Base-by-base conservation (phyloP, 768 basidiomycete genomes). In the Suillus sp. region DNA sequence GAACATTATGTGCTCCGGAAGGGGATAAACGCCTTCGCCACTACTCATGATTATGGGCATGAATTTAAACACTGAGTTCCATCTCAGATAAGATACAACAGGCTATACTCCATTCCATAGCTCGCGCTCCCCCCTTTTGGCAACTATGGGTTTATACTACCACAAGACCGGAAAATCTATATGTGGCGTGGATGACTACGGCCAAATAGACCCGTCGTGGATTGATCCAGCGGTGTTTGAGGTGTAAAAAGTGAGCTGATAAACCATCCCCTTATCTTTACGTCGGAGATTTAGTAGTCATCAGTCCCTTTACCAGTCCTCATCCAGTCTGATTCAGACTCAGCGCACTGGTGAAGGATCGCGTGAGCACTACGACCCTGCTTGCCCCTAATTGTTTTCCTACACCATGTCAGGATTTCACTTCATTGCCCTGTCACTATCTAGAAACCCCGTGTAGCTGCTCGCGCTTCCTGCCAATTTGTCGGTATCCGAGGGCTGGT, bases 401-500 rank as follows among this genome's bases (percentile, higher is more conserved):
- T 35, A 8, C 34, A 22, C n/a, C 13, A 4, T 50, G 16, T 14
- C 22, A 37, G 3, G 35, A 4, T 25, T 38, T 56, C 4, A 38
- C 55, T 14, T 56, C 16, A 8, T 30, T 51, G 50, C 50, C 50
- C 27, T 51, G 27, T 51, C 50, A 51, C 50, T 30, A 51, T 51
- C 50, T 30, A 30, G 27, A 30, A 30, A 30, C 27, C 18, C 9
- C 4, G 16, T 50, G 48, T 18, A 27, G 25, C 48, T 27, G 27
- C 11, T 4, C 16, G 30, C 16, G 16, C 27, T 50, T 27, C 27
- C n/a, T 10, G 22, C 22, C 13, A 25, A 16, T 30, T 18, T 30
- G 3, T 30, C 27, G 27, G 18, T 30, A 51, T 51, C 27, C n/a
- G 25, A 50, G 27, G 47, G 48, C 16, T 27, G 30, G 48, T 50